Conservation (phyloP, 805 yeast genomes). For the Yarrowia yakushimensis region DNA sequence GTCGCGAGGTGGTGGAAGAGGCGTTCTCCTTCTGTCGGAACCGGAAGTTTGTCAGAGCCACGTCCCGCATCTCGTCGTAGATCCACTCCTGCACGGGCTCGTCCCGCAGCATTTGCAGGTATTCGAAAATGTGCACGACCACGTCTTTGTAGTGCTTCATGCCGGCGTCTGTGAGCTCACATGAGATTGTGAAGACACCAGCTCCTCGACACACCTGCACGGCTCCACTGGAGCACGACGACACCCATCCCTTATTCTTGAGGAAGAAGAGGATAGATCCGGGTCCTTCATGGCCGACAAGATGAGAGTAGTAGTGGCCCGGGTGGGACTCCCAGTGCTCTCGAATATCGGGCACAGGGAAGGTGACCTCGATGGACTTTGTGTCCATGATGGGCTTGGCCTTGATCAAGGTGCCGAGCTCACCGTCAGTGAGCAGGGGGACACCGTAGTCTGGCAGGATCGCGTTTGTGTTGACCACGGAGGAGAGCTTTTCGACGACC, state of each 20-base stretch:
- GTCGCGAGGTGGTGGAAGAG: slow-evolving; percentile 64
- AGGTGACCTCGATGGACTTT: slow-evolving; percentile 61
- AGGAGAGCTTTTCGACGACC: slow-evolving; percentile 64
- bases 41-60: slow-evolving; percentile 66
- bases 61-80: slow-evolving; percentile 68
- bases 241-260: slow-evolving; percentile 75
- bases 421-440: slow-evolving; percentile 47
- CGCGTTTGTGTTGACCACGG: slow-evolving; percentile 52
- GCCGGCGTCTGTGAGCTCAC: slow-evolving; percentile 77
- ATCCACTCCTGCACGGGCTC: slow-evolving; percentile 74
- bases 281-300: slow-evolving; percentile 87
- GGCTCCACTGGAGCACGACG: slow-evolving; percentile 69
- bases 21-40: slow-evolving; percentile 77
- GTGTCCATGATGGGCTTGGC: slow-evolving; percentile 83
- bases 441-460: slow-evolving; percentile 43
- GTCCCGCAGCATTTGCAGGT: slow-evolving; percentile 56
- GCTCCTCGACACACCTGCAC: slow-evolving; percentile 54
- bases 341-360: slow-evolving; percentile 72
- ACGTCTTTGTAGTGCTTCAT: slow-evolving; percentile 56
- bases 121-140: slow-evolving; percentile 61
- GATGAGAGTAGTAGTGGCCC: slow-evolving; percentile 66
- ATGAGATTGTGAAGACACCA: slow-evolving; percentile 62
- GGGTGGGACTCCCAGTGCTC: slow-evolving; percentile 68
- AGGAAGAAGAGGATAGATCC: slow-evolving; percentile 76
- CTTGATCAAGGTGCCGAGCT: slow-evolving; percentile 52